Conservation (phyloP, 805 yeast species). For the Diddensiella santjacobensis region DNA sequence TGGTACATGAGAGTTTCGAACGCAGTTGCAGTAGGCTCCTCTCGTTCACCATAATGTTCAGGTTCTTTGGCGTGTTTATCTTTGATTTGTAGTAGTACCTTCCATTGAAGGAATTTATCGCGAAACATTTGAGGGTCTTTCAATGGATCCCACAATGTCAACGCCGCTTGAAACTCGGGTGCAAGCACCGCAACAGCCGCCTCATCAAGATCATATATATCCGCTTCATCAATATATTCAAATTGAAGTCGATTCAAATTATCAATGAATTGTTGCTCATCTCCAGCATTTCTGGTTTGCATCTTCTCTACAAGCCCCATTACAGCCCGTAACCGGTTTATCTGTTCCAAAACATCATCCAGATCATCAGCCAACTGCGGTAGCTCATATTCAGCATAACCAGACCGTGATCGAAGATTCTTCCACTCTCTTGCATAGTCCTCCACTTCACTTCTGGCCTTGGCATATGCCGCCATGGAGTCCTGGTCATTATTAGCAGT, state of each 20-base stretch:
- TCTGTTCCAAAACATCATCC: slow-evolving; percentile 21
- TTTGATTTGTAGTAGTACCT: slow-evolving; percentile 18
- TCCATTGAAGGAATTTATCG: slow-evolving; percentile 33
- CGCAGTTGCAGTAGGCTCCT: slow-evolving; percentile 19
- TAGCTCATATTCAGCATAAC: slow-evolving; percentile 22
- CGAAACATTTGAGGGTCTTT: slow-evolving; percentile 33
- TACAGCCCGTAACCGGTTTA: slow-evolving; percentile 40
- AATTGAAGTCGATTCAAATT: slow-evolving; percentile 24
- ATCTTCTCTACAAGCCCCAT: slow-evolving; percentile 20
- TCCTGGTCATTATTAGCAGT: slow-evolving; percentile 3
- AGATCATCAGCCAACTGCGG: slow-evolving; percentile 8
- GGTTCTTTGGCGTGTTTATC: slow-evolving; percentile 3
- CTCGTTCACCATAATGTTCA: neutral
- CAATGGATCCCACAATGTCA: slow-evolving; percentile 40
- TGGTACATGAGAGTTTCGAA: slow-evolving; percentile 38
- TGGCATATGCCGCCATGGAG: slow-evolving; percentile 8
- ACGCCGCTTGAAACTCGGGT: slow-evolving; percentile 15
- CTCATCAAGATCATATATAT: slow-evolving; percentile 23
- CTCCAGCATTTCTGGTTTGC: neutral
- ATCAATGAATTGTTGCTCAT: neutral
- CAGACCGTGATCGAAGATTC: slow-evolving; percentile 23
- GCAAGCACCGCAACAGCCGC: slow-evolving; percentile 25
- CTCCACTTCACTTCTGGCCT: slow-evolving; percentile 25
- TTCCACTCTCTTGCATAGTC: slow-evolving; percentile 29
- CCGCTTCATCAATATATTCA: slow-evolving; percentile 20